phyloP scores from a whole-genome alignment of 352 stramenopile species.

The Pythium brassicae region DNA sequence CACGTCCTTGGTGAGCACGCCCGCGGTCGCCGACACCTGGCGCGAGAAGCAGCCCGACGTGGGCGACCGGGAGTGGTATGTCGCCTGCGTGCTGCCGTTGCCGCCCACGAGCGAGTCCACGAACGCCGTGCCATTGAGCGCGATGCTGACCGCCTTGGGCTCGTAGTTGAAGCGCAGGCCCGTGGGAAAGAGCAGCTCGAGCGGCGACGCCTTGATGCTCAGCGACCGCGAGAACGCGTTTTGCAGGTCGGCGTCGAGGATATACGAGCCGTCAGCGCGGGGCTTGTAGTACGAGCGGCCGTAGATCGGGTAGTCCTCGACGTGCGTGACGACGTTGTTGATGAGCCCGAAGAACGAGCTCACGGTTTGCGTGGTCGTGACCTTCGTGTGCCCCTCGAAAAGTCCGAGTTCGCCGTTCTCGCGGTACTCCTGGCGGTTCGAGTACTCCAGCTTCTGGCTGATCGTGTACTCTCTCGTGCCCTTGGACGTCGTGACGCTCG shows the following conservation, averaged over 20 bases:
- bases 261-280: constrained; percentile 28
- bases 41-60: constrained; percentile 30
- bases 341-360: constrained; percentile 12
- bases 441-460: constrained; percentile 36
- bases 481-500: constrained; percentile 51
- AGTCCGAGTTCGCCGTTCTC: constrained; percentile 38
- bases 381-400: constrained; percentile 36
- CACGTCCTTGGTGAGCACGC: constrained; percentile 21
- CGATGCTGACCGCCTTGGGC: constrained; percentile 20
- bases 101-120: constrained; percentile 32
- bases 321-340: constrained; percentile 17
- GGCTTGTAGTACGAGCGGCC: constrained; percentile 43
- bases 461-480: constrained; percentile 53
- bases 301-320: constrained; percentile 48
- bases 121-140: constrained; percentile 22
- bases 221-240: constrained; percentile 37
- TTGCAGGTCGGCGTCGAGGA: constrained; percentile 35
- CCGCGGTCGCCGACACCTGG: constrained; percentile 13
- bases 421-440: constrained; percentile 48
- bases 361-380: constrained; percentile 32
- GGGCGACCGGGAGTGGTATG: constrained; percentile 17
- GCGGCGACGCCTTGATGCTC: constrained; percentile 10
- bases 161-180: constrained; percentile 23
- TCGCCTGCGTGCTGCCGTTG: constrained; percentile 26
- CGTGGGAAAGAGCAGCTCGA: constrained; percentile 14